Evolutionary conservation across 257 asterid species (phyloP).

Genomic region (Solanum chaucha): DNA sequence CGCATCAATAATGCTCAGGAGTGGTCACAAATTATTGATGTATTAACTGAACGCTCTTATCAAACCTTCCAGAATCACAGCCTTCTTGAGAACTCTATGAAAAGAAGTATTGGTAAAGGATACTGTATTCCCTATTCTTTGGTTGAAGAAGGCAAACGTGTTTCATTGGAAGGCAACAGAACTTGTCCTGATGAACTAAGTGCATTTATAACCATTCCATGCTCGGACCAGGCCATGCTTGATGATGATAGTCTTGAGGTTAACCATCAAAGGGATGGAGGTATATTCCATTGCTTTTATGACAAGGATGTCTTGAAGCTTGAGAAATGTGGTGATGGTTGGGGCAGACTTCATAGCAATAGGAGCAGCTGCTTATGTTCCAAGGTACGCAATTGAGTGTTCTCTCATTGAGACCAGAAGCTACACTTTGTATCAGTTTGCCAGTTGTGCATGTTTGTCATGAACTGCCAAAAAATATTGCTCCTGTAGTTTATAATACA

Average conservation of each 20-base stretch:
- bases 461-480: background rate
- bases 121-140: constrained; percentile 61
- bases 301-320: constrained; percentile 63
- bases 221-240: constrained; percentile 19
- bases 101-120: constrained; percentile 27
- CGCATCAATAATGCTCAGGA: constrained; percentile 41
- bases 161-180: constrained; percentile 26
- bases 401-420: background rate
- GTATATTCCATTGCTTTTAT: constrained; percentile 40
- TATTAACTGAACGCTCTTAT: constrained; percentile 26
- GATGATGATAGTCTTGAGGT: constrained; percentile 13
- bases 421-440: background rate
- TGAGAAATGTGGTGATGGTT: constrained; percentile 40
- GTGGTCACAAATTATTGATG: constrained; percentile 40
- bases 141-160: constrained; percentile 26
- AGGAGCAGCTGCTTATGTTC: constrained; percentile 50
- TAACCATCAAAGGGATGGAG: constrained; percentile 13
- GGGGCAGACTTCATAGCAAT: constrained; percentile 14
- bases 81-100: constrained; percentile 7
- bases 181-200: constrained; percentile 57
- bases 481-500: constrained; percentile 3
- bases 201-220: constrained; percentile 39
- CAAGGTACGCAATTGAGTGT: constrained; percentile 30
- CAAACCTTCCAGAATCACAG: constrained; percentile 12
- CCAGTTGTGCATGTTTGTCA: background rate